Percentiles rank a stretch among this genome's conserved stretches.
Conservation (phyloP, 1,284 basidiomycete species). For the Pseudozyma pruni region DNA sequence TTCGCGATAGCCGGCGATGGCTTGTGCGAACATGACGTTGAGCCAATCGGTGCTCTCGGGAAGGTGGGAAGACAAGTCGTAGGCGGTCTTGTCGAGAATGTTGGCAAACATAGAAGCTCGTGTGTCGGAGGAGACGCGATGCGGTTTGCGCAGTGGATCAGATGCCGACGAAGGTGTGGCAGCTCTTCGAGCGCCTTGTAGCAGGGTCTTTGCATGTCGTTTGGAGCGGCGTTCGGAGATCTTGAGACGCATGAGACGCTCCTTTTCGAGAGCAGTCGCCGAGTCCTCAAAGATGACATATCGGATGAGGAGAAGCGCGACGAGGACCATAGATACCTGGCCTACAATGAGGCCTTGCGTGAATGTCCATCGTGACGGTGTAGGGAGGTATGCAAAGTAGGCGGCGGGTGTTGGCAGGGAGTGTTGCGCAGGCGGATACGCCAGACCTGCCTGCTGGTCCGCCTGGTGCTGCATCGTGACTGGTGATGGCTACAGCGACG, state of each 20-base stretch:
- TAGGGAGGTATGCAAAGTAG: conserved; percentile 25
- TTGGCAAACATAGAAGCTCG: conserved; percentile 24
- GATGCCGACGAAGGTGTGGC: conserved; percentile 1
- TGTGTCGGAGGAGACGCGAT: conserved; percentile 29
- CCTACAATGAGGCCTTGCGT: conserved; percentile 72
- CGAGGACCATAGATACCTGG: conserved; percentile 70
- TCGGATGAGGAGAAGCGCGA: conserved; percentile 66
- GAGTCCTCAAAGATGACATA: conserved; percentile 72
- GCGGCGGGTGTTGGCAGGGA: conserved; percentile 8
- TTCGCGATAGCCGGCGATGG: conserved; percentile 68
- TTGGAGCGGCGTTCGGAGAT: conserved; percentile 42
- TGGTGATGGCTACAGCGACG: too few species aligned
- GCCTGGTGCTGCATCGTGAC: conserved; percentile 17
- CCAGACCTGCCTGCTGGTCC: conserved; percentile 14
- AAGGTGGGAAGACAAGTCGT: conserved; percentile 72
- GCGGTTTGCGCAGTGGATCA: conserved; percentile 16
- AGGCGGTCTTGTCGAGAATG: conserved; percentile 70
- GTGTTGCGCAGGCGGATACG: conserved; percentile 17
- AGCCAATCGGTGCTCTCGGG: conserved; percentile 73
- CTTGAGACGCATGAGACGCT: conserved; percentile 49
- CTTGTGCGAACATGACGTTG: conserved; percentile 73
- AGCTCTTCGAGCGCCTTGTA: conserved; percentile 22
- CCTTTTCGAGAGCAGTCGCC: conserved; percentile 44
- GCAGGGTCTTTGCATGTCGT: conserved; percentile 37
- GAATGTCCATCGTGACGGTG: conserved; percentile 68